Percentiles rank a stretch among this genome's conserved stretches.
These are phyloP conservation scores for Antitrichia curtipendula DNA, from an alignment of 225 moss, liverwort and hornwort genomes.

Conservation along the genomic window DNA sequence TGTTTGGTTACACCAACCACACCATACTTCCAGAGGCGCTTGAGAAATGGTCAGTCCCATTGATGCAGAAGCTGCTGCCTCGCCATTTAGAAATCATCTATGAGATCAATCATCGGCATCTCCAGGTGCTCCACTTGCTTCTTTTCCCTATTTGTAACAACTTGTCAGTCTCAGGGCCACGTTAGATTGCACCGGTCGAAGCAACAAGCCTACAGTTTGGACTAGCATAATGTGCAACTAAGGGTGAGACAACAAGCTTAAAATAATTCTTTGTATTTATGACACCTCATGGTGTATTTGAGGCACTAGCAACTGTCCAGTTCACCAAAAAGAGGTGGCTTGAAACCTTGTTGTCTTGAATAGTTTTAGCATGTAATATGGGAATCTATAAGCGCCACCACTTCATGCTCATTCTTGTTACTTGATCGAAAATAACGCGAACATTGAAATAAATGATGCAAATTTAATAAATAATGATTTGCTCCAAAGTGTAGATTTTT, in stretches of 20 bases:
- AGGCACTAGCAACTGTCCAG: background rate
- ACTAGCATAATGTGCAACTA: background rate
- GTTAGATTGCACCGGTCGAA: background rate
- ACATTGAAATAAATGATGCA: background rate
- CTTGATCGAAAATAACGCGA: background rate
- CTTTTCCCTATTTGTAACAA: background rate
- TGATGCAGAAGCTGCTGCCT: conserved; percentile 68
- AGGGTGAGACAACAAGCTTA: background rate
- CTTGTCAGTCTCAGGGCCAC: background rate
- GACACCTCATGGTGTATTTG: background rate
- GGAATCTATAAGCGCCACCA: background rate
- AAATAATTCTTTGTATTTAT: background rate
- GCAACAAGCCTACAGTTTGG: background rate
- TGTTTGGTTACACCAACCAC: conserved; percentile 71
- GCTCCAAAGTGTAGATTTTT: background rate
- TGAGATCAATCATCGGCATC: conserved; percentile 52
- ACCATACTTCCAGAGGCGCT: conserved; percentile 73
- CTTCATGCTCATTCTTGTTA: background rate
- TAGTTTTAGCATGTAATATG: background rate
- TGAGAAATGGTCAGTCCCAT: conserved; percentile 61
- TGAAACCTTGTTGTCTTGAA: background rate
- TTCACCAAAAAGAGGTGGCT: background rate
- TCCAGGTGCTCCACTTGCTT: conserved; percentile 7
- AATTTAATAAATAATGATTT: background rate
- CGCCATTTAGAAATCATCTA: conserved; percentile 69